Percentiles rank a stretch among this genome's conserved stretches.
phyloP scores from a whole-genome alignment of 1,284 basidiomycete genomes.

The Irpex sp. region DNA sequence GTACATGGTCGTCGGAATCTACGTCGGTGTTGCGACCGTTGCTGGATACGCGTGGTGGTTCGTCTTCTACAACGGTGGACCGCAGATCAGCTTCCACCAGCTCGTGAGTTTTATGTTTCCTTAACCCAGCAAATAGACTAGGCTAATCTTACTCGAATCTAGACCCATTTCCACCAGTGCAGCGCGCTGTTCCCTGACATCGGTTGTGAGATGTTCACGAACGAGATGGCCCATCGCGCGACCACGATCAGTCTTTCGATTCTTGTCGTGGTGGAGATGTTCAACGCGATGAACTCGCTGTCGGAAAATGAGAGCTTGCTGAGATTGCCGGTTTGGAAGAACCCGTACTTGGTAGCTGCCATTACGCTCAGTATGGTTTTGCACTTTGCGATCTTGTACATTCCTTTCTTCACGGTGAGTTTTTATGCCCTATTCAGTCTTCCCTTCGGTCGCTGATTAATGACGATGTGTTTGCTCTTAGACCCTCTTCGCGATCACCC shows the following conservation, averaged over 20 bases:
- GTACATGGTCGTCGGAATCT: slow-evolving; percentile 90
- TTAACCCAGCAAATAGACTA: too few relatives aligned
- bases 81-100: slow-evolving; percentile 91
- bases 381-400: slow-evolving; percentile 93
- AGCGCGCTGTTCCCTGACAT: slow-evolving; percentile 78
- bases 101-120: slow-evolving; percentile 55
- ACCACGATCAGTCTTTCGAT: slow-evolving; percentile 97
- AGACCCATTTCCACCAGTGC: slow-evolving; percentile 97
- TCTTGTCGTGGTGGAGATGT: slow-evolving; percentile 95
- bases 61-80: slow-evolving; percentile 84
- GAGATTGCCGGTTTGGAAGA: slow-evolving; percentile 88
- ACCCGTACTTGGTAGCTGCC: slow-evolving; percentile 86
- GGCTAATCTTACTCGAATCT: not conserved
- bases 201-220: slow-evolving; percentile 93
- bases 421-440: not conserved
- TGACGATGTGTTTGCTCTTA: slow-evolving; percentile 24
- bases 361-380: slow-evolving; percentile 88
- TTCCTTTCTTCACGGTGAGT: slow-evolving; percentile 89
- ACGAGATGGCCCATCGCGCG: slow-evolving; percentile 80
- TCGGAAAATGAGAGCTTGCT: slow-evolving; percentile 97
- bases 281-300: slow-evolving; percentile 98
- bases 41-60: slow-evolving; percentile 99
- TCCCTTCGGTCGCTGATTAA: not conserved
- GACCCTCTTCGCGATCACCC: slow-evolving; percentile 89
- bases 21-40: slow-evolving; percentile 94